These are phyloP conservation scores for Ustilago lituana DNA, from an alignment of 1,284 basidiomycete species.

Conservation along the genomic window DNA sequence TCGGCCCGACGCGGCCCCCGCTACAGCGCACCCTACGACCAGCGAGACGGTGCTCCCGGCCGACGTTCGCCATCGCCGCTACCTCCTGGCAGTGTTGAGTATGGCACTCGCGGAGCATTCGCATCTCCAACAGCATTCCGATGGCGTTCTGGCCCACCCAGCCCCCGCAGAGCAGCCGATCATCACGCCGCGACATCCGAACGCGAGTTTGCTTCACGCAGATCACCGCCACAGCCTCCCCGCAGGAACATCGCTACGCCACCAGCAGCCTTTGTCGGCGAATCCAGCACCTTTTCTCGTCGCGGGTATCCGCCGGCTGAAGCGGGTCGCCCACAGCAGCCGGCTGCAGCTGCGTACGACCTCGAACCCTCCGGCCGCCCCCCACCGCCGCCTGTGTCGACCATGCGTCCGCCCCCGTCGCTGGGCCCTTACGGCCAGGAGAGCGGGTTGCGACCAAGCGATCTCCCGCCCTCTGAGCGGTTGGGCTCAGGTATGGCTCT, in stretches of 20 bases:
- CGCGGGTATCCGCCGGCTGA: slow-evolving; percentile 3
- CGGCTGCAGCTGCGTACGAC: slow-evolving; percentile 2
- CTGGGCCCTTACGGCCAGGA: slow-evolving; percentile 4
- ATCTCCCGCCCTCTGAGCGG: not conserved
- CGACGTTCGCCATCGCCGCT: slow-evolving; percentile 9
- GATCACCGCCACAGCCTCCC: slow-evolving; percentile 4
- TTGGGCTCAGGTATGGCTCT: not conserved
- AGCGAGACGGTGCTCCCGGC: slow-evolving; percentile 4
- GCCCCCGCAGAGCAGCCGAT: slow-evolving; percentile 11
- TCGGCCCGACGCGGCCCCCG: slow-evolving; percentile 4
- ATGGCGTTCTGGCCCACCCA: slow-evolving; percentile 22
- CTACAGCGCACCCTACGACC: slow-evolving; percentile 16
- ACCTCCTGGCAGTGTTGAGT: slow-evolving; percentile 4
- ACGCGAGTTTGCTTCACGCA: slow-evolving; percentile 4
- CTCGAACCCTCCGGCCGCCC: slow-evolving; percentile 2
- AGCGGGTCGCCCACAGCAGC: not conserved
- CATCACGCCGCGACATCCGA: slow-evolving; percentile 1
- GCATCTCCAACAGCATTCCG: slow-evolving; percentile 8
- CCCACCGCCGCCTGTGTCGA: not conserved
- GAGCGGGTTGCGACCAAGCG: slow-evolving; percentile 4
- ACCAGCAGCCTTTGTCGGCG: slow-evolving; percentile 11
- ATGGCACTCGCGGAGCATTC: not conserved
- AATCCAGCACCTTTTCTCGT: slow-evolving; percentile 1
- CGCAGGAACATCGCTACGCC: slow-evolving; percentile 10
- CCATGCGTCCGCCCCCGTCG: not conserved